Conservation (phyloP, 1,284 basidiomycete genomes). For the Cryptococcus sp. region DNA sequence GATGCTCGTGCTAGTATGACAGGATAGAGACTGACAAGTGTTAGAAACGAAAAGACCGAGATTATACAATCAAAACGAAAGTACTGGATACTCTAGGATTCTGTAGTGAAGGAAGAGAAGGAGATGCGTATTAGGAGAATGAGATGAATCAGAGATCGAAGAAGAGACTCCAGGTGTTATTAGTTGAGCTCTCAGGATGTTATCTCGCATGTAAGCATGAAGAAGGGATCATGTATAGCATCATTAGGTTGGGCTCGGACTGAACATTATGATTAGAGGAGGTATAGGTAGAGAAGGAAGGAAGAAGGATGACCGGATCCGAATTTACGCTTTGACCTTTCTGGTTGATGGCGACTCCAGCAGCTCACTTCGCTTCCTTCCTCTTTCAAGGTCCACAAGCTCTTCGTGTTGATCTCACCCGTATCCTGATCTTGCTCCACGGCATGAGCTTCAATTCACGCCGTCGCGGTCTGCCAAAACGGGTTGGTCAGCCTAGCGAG, state of each 20-base stretch:
- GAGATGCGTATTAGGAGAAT: constrained; percentile 44
- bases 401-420: neutral
- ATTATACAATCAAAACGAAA: constrained; percentile 38
- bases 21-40: constrained; percentile 1
- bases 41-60: constrained; percentile 41
- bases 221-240: too few species aligned
- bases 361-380: neutral
- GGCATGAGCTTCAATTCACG: neutral
- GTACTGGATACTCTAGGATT: constrained; percentile 43
- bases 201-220: too few species aligned
- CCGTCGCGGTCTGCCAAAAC: neutral
- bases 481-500: neutral
- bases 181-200: neutral
- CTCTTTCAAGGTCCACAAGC: neutral
- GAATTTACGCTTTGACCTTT: neutral
- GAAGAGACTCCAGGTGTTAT: neutral
- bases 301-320: neutral
- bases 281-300: neutral
- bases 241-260: too few species aligned
- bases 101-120: constrained; percentile 45
- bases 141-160: neutral
- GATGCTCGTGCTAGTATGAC: neutral
- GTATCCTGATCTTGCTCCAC: too few species aligned
- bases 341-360: neutral
- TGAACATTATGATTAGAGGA: neutral